These are phyloP conservation scores for Blastomyces gilchristii DNA, from an alignment of 2,329 filamentous ascomycete species.

Conservation along the genomic window DNA sequence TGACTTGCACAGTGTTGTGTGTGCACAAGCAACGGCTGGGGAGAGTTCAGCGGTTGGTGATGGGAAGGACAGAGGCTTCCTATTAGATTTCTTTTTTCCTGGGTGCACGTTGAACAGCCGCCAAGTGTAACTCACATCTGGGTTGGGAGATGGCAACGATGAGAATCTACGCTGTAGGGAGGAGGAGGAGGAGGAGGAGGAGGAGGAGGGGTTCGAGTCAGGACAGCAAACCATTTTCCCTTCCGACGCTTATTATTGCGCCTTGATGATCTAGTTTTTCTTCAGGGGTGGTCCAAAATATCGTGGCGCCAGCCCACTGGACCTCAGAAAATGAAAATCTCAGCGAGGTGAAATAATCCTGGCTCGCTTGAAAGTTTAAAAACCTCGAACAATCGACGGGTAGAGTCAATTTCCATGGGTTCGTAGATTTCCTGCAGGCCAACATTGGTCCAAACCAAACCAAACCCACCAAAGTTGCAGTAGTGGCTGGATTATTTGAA, in stretches of 20 bases:
- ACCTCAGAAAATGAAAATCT: not conserved
- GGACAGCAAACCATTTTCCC: not conserved
- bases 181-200: not conserved
- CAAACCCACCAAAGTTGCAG: not conserved
- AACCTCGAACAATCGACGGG: not conserved
- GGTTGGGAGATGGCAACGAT: not conserved
- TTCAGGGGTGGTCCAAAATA: not conserved
- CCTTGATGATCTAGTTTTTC: not conserved
- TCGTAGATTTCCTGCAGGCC: not conserved
- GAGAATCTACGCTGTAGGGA: not conserved
- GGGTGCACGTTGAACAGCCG: not conserved
- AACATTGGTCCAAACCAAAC: not conserved
- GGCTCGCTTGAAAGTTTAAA: not conserved
- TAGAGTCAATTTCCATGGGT: not conserved
- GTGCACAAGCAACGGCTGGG: not conserved
- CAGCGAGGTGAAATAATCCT: not conserved
- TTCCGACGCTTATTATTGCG: not conserved
- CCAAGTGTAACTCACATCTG: not conserved
- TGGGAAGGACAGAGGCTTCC: not conserved
- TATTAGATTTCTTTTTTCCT: not conserved
- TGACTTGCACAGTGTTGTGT: not conserved
- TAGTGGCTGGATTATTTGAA: not conserved
- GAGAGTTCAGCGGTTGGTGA: not conserved
- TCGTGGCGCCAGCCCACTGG: constrained; percentile 1
- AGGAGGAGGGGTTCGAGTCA: not conserved